Percentiles rank a stretch among this genome's conserved stretches.
Conservation (phyloP, 768 basidiomycete species). For the Boletus barrowsii region DNA sequence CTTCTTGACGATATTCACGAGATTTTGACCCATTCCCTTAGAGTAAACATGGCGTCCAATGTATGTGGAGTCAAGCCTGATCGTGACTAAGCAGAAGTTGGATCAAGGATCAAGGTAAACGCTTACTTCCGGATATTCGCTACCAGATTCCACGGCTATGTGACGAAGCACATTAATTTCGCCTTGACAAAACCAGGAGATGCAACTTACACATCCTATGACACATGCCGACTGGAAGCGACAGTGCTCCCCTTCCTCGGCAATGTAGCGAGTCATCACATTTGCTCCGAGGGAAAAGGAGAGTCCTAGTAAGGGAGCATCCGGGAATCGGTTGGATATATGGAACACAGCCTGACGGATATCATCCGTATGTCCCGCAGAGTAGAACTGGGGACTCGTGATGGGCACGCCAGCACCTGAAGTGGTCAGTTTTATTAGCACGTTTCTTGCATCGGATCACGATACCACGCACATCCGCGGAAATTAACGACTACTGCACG, state of each 20-base stretch:
- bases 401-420: conserved; percentile 83
- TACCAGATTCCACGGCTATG: conserved; percentile 49
- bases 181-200: conserved; percentile 6
- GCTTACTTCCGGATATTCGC: conserved; percentile 36
- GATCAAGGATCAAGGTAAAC: conserved; percentile 9
- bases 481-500: conserved; percentile 90
- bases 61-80: conserved; percentile 54
- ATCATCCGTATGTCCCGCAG: conserved; percentile 88
- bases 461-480: conserved; percentile 70
- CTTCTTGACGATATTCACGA: conserved; percentile 53
- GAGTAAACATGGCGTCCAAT: conserved; percentile 68
- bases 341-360: conserved; percentile 77
- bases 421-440: conserved; percentile 11
- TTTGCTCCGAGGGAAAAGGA: conserved; percentile 95
- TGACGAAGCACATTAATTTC: conserved; percentile 10
- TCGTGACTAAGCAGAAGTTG: conserved; percentile 4
- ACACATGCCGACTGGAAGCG: conserved; percentile 65
- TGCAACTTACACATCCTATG: conserved; percentile 65
- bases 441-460: conserved; percentile 5
- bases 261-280: conserved; percentile 85
- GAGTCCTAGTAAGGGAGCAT: conserved; percentile 78
- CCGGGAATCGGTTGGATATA: conserved; percentile 68
- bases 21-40: conserved; percentile 74
- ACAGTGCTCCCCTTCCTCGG: conserved; percentile 69
- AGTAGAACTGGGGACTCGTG: conserved; percentile 81